A percentile compares a stretch with the other conserved stretches of the same genome.
phyloP scores from a whole-genome alignment of 345 rosid genomes.

The Barbarea vulgaris region DNA sequence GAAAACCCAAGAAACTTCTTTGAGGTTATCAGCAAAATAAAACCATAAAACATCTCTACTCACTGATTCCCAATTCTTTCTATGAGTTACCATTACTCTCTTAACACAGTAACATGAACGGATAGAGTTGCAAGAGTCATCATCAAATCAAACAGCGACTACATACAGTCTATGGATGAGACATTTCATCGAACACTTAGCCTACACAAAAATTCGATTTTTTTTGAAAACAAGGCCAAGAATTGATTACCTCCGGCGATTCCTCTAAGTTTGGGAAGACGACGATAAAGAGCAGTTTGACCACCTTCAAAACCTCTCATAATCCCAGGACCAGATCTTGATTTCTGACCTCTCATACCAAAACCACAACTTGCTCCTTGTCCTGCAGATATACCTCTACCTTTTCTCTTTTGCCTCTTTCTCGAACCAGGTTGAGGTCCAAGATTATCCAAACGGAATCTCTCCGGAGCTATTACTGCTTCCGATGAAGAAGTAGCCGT shows the following conservation, averaged over 20 bases:
- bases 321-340: constrained; percentile 90
- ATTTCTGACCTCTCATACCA: constrained; percentile 99
- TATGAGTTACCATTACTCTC: too few species aligned
- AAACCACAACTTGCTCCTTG: constrained; percentile 94
- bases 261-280: constrained; percentile 87
- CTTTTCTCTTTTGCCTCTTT: constrained; percentile 87
- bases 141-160: neutral
- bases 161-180: neutral
- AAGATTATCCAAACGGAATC: constrained; percentile 76
- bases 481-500: constrained; percentile 24
- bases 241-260: constrained; percentile 87
- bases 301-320: constrained; percentile 95
- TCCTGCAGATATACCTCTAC: constrained; percentile 87
- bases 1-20: neutral
- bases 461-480: constrained; percentile 34
- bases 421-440: constrained; percentile 95
- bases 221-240: neutral
- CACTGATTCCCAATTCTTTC: neutral
- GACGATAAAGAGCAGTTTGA: constrained; percentile 89
- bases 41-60: neutral
- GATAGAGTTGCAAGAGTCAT: too few species aligned
- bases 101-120: too few species aligned
- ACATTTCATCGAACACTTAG: constrained; percentile 37
- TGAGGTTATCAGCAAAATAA: neutral
- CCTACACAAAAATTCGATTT: neutral